Percentiles rank a stretch among this genome's conserved stretches.
Evolutionary conservation across 306 rosid species (phyloP).

Genomic region (Trifolium fragiferum): DNA sequence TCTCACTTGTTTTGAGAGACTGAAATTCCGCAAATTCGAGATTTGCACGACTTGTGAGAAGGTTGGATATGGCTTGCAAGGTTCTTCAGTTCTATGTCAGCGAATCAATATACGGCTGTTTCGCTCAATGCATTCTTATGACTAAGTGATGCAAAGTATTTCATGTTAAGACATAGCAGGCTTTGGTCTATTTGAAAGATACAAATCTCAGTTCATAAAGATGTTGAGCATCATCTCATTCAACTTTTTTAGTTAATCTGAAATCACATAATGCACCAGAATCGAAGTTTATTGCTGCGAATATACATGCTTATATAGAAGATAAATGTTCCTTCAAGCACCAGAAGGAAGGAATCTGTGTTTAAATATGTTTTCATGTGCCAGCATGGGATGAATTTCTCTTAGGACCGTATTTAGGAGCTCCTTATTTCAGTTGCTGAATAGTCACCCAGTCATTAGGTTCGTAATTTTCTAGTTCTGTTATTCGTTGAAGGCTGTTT

Average conservation of each 20-base stretch:
- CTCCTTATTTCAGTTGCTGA: no score
- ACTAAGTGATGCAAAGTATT: constrained; percentile 64
- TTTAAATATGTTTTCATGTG: no score
- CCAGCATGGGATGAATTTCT: no score
- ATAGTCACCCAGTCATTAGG: not conserved
- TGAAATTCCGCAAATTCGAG: constrained; percentile 56
- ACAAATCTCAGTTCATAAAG: constrained; percentile 76
- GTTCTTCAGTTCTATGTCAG: constrained; percentile 72
- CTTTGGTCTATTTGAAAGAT: constrained; percentile 65
- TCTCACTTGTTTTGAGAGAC: constrained; percentile 58
- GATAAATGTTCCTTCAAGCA: no score
- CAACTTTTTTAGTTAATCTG: constrained; percentile 63
- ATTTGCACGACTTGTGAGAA: constrained; percentile 73
- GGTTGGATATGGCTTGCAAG: constrained; percentile 97
- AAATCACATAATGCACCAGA: constrained; percentile 49
- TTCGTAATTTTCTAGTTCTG: constrained; percentile 1
- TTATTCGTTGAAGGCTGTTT: not conserved
- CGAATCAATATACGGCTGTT: constrained; percentile 73
- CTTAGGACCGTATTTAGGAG: no score
- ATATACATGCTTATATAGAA: constrained; percentile 32
- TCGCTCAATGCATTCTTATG: constrained; percentile 74
- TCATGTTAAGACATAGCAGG: no score
- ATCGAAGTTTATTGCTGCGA: constrained; percentile 37
- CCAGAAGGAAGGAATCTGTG: no score
- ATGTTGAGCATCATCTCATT: constrained; percentile 56